Conservation (phyloP, 768 basidiomycete species). For the Russula griseocarnosa region DNA sequence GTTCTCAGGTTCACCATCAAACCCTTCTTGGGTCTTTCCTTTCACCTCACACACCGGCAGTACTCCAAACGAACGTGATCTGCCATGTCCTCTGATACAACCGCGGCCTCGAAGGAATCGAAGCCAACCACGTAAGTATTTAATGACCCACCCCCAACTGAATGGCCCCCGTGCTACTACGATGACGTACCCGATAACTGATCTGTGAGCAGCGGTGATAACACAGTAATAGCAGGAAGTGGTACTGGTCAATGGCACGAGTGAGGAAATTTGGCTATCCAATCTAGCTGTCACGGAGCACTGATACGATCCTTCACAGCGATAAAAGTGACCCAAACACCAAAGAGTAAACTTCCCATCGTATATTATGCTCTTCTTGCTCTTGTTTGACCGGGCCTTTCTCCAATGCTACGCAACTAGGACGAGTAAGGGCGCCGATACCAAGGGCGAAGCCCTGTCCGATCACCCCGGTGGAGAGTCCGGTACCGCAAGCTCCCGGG, state of each 20-base stretch:
- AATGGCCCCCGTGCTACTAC: background rate
- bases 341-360: background rate
- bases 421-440: background rate
- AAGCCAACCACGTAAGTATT: background rate
- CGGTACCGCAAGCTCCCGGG: background rate
- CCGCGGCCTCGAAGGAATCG: background rate
- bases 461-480: background rate
- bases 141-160: background rate
- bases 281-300: background rate
- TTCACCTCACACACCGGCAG: background rate
- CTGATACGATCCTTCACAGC: background rate
- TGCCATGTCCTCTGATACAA: background rate
- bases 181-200: background rate
- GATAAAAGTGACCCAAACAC: background rate
- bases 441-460: background rate
- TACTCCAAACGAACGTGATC: background rate
- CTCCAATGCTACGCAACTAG: no score
- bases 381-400: background rate
- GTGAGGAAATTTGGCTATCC: background rate
- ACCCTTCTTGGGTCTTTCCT: background rate
- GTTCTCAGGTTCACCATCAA: background rate
- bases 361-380: background rate
- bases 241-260: background rate
- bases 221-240: background rate
- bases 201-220: background rate